Evolutionary conservation across 176 grass and related monocot genomes (phyloP).

Genomic region (Triticum urartu): DNA sequence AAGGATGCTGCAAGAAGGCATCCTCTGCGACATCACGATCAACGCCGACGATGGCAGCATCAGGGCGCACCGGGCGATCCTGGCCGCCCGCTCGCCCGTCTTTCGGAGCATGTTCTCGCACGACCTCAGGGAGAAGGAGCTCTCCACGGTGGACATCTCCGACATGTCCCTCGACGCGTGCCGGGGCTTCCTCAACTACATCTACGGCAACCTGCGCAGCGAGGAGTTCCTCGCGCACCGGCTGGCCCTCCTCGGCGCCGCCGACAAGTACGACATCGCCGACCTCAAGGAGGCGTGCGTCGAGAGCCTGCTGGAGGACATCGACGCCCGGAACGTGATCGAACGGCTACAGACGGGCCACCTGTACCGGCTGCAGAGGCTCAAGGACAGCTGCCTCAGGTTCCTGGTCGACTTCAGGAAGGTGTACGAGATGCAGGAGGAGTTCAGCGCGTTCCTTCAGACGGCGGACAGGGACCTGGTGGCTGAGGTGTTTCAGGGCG

Average conservation of each 20-base stretch:
- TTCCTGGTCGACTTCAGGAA: conserved; percentile 94
- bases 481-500: conserved; percentile 73
- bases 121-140: conserved; percentile 84
- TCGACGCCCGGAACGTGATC: conserved; percentile 66
- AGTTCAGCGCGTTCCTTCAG: conserved; percentile 69
- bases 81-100: conserved; percentile 65
- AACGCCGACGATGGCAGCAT: conserved; percentile 74
- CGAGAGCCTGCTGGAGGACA: conserved; percentile 84
- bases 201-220: conserved; percentile 60
- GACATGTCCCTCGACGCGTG: conserved; percentile 82
- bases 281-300: conserved; percentile 89
- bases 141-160: conserved; percentile 71
- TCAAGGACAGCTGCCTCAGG: conserved; percentile 75
- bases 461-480: conserved; percentile 81
- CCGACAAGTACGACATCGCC: conserved; percentile 84
- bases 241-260: conserved; percentile 71
- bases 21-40: conserved; percentile 91
- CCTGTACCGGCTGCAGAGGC: conserved; percentile 53
- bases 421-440: conserved; percentile 83
- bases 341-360: conserved; percentile 77
- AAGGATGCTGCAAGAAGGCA: conserved; percentile 68
- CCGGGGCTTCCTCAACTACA: conserved; percentile 84
- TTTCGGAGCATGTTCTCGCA: conserved; percentile 98
- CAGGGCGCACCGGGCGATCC: conserved; percentile 71
- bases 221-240: conserved; percentile 77